phyloP scores from a whole-genome alignment of 2,329 filamentous ascomycete genomes.

The Cytospora piceae region DNA sequence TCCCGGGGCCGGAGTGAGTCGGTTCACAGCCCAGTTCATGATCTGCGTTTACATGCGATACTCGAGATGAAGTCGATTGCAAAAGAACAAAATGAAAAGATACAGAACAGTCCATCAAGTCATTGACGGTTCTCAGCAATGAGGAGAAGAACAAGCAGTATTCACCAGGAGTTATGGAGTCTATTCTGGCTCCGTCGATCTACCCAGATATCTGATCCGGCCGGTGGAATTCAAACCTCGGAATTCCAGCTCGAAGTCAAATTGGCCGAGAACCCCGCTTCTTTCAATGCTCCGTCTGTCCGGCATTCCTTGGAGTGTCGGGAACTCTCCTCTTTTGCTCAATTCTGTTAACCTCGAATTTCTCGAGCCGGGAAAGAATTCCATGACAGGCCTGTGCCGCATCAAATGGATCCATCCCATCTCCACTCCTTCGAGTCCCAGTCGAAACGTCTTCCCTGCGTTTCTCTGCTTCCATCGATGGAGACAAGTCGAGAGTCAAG shows the following conservation, averaged over 20 bases:
- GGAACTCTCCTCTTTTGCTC: not conserved
- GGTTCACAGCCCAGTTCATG: not conserved
- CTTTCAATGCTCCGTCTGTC: not conserved
- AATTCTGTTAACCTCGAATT: slow-evolving; percentile 2
- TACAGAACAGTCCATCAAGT: not conserved
- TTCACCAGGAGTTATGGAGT: slow-evolving; percentile 7
- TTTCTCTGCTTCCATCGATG: not conserved
- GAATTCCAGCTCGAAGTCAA: not conserved
- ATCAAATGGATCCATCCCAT: slow-evolving; percentile 1
- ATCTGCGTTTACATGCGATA: not conserved
- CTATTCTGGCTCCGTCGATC: slow-evolving; percentile 6
- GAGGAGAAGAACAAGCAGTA: slow-evolving; percentile 7
- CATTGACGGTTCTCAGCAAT: not conserved
- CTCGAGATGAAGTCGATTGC: not conserved
- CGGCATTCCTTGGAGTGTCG: not conserved
- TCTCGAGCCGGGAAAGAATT: slow-evolving; percentile 17
- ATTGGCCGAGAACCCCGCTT: slow-evolving; percentile 12
- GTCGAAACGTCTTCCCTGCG: not conserved
- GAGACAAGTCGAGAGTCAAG: not conserved
- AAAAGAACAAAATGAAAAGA: not conserved
- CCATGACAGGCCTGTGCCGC: slow-evolving; percentile 16
- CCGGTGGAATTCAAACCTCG: slow-evolving; percentile 1
- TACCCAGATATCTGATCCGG: not conserved
- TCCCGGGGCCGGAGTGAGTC: not conserved
- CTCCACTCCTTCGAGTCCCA: slow-evolving; percentile 6